Evolutionary conservation across 2,329 filamentous ascomycete genomes (phyloP).

Genomic region (Rhinocladiella similis): DNA sequence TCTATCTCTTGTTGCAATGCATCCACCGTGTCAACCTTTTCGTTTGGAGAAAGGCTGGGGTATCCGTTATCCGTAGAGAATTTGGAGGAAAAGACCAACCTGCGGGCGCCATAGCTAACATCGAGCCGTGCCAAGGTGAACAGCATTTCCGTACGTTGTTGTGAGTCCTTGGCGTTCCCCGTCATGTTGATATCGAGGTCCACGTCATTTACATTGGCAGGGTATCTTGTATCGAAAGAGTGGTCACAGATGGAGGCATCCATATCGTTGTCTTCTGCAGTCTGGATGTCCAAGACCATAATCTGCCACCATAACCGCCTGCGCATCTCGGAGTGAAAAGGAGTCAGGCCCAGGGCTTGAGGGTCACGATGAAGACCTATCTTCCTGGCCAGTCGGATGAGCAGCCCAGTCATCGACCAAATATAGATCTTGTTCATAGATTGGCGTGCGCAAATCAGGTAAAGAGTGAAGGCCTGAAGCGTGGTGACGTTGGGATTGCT

Average conservation of each 20-base stretch:
- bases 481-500: slow-evolving; percentile 56
- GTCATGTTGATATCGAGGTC: slow-evolving; percentile 39
- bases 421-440: slow-evolving; percentile 44
- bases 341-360: slow-evolving; percentile 51
- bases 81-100: slow-evolving; percentile 26
- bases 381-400: slow-evolving; percentile 40
- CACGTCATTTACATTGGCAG: slow-evolving; percentile 49
- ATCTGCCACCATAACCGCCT: slow-evolving; percentile 39
- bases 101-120: slow-evolving; percentile 26
- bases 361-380: slow-evolving; percentile 48
- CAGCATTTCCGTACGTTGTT: slow-evolving; percentile 28
- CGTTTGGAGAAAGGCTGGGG: slow-evolving; percentile 2
- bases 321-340: slow-evolving; percentile 48
- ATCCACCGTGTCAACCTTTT: slow-evolving; percentile 28
- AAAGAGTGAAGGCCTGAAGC: slow-evolving; percentile 57
- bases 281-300: slow-evolving; percentile 57
- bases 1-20: slow-evolving; percentile 52
- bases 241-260: slow-evolving; percentile 59
- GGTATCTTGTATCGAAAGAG: slow-evolving; percentile 58
- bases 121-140: slow-evolving; percentile 30
- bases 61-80: slow-evolving; percentile 27
- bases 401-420: slow-evolving; percentile 43
- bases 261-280: slow-evolving; percentile 63
- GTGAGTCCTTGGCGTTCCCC: neutral
- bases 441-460: slow-evolving; percentile 56